Evolutionary conservation across 805 yeast species (phyloP), one percentile per base, ranked within the genome.

Genomic region (Saccharomycopsis sp.): DNA sequence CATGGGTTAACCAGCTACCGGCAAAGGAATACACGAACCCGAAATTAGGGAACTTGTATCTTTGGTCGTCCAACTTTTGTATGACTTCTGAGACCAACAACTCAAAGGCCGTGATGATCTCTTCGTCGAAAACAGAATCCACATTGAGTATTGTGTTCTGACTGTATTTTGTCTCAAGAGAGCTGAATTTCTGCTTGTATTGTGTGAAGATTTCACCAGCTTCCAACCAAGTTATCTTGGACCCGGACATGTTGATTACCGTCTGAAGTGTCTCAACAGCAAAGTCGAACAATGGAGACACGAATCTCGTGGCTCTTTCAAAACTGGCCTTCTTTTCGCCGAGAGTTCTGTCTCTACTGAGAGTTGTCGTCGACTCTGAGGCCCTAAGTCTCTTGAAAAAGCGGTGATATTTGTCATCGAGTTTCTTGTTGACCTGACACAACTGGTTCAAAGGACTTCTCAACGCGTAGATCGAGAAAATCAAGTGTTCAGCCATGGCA

Each of bases 401-500:
- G 5, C 49, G 7, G 20, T 44, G 3, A 17, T 12, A 44, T 17
- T 44, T 44, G 22, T 17, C 49, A 17, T 44, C 49, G 23, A 58
- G 51, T n/a, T 34, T 12, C 14, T 17, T 29, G 17, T 23, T 23
- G 14, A 24, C 20, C 9, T 9, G 24, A 3, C 14, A 14, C 14
- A 60, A 17, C 2, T 70, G 69, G 1, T 65, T 61, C 35, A 86
- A 63, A 1, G 85, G 80, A 15, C 73, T 70, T 64, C 89, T 78
- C 23, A 77, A 73, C 1, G 80, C 76, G 17, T 87, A 73, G 62
- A 91, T 70, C 1, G 81, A 73, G 58, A 78, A 80, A 2, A 91
- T 69, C 54, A 89, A 68, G 68, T 89, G 85, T 66, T 93, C 97
- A 1, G 83, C 74, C 7, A 84, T 83, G 7, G 91, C 90, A 65